Evolutionary conservation across 2,329 filamentous ascomycete genomes (phyloP), one percentile per base, ranked within the genome.

Genomic region (Epichloe festucae): DNA sequence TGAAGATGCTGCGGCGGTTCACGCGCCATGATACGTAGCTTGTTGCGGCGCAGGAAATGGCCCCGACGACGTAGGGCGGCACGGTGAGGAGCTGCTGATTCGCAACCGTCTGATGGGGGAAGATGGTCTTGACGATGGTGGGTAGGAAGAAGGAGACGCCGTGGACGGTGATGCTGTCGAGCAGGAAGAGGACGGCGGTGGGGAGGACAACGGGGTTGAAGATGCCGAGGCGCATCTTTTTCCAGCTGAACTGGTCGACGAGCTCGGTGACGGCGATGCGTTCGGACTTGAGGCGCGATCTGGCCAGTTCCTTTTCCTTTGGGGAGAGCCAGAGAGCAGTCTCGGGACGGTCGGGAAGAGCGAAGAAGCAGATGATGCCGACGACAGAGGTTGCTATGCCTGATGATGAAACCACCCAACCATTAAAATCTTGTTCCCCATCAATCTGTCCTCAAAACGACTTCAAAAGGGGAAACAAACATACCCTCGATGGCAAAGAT

Each of bases 111-210:
- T 70, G 66, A 3, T 72, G 58, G 0, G 82, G 82, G 60, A 85
- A 87, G 62, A 87, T 87, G 5, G 77, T 84, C 43, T 68, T 66
- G 42, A 88, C 81, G 55, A 89, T 87, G 0, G 83, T 87, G 0
- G 84, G 84, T 0, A 77, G 68, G 67, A 88, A 89, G 72, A 87
- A 86, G 2, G 79, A 79, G 2, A 87, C 71, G 4, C 84, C 84
- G 60, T 87, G 82, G 1, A 87, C 84, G 0, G 84, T 87, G 62
- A 88, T 79, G 65, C 82, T 84, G 70, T 81, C 71, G 52, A 85
- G 72, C 1, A 84, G 65, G 66, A 84, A 84, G 55, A 84, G 75
- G 55, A 79, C 64, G 0, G 78, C 63, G 0, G 76, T 83, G 0
- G 65, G 53, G 3, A 70, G 52, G 3, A 64, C 65, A 8, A 84